Evolutionary conservation across 345 rosid species (phyloP).

Genomic region (Gossypium turneri): DNA sequence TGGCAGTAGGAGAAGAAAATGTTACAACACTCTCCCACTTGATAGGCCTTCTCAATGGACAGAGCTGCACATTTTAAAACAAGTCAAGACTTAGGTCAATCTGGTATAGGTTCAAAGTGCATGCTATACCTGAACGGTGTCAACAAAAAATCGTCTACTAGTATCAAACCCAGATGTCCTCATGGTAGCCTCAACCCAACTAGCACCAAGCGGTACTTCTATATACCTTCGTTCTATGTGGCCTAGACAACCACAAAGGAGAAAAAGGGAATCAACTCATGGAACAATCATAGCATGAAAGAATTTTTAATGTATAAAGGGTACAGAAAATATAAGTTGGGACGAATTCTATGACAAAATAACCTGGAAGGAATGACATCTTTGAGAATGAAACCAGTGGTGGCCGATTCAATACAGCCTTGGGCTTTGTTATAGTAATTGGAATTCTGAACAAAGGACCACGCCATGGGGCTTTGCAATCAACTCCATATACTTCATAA

Average conservation of each 20-base stretch:
- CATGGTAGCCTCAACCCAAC: slow-evolving; percentile 96
- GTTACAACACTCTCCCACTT: slow-evolving; percentile 80
- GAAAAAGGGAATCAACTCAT: slow-evolving; percentile 1
- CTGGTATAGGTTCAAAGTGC: slow-evolving; percentile 9
- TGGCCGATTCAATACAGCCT: slow-evolving; percentile 50
- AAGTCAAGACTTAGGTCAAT: slow-evolving; percentile 24
- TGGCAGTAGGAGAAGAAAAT: slow-evolving; percentile 75
- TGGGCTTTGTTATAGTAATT: slow-evolving; percentile 79
- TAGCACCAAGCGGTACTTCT: slow-evolving; percentile 84
- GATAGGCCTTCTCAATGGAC: slow-evolving; percentile 85
- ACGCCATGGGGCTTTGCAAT: slow-evolving; percentile 92
- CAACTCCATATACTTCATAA: slow-evolving; percentile 85
- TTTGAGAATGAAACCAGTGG: slow-evolving; percentile 60
- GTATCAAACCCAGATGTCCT: slow-evolving; percentile 84
- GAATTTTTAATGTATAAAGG: neutral
- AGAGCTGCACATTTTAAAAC: slow-evolving; percentile 53
- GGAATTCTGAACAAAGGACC: slow-evolving; percentile 91
- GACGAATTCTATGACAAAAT: neutral
- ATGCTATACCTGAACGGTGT: slow-evolving; percentile 77
- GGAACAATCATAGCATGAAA: neutral
- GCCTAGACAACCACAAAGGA: slow-evolving; percentile 40
- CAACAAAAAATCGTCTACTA: slow-evolving; percentile 69
- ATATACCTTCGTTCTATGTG: slow-evolving; percentile 85
- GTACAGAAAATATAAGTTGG: neutral
- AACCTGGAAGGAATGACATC: slow-evolving; percentile 92